Conservation (phyloP, 2,329 filamentous ascomycete genomes). For the Hawksworthiomyces lignivorus region DNA sequence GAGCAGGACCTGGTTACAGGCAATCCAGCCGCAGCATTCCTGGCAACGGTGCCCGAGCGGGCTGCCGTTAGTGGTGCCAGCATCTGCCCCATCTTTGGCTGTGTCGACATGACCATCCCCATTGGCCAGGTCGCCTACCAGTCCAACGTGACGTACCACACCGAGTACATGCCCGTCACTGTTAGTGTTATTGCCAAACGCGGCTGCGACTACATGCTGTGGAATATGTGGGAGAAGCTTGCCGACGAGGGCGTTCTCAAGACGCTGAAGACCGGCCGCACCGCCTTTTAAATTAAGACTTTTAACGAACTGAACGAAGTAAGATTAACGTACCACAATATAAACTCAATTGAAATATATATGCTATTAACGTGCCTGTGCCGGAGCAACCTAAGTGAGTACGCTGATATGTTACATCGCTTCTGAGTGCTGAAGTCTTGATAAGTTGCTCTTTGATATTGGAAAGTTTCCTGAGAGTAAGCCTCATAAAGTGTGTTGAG, state of each 20-base stretch:
- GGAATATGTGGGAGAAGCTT: conserved; percentile 31
- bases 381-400: too few species aligned
- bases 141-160: conserved; percentile 29
- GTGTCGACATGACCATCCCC: conserved; percentile 33
- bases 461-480: too few species aligned
- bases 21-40: conserved; percentile 23
- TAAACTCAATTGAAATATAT: too few species aligned
- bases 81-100: conserved; percentile 28
- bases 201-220: conserved; percentile 35
- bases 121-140: conserved; percentile 33
- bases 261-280: conserved; percentile 27
- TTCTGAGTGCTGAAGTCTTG: too few species aligned
- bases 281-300: conserved; percentile 1
- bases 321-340: too few species aligned
- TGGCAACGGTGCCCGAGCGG: conserved; percentile 22
- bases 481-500: too few species aligned
- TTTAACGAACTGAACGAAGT: too few species aligned
- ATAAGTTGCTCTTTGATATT: too few species aligned
- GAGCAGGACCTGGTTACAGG: conserved; percentile 26
- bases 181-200: conserved; percentile 32
- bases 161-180: conserved; percentile 34
- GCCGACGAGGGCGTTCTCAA: conserved; percentile 30
- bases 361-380: too few species aligned
- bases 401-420: too few species aligned
- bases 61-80: conserved; percentile 25